Evolutionary conservation across 768 basidiomycete species (phyloP), one percentile per base, ranked within the genome.

Genomic region (Ramaria sp.): DNA sequence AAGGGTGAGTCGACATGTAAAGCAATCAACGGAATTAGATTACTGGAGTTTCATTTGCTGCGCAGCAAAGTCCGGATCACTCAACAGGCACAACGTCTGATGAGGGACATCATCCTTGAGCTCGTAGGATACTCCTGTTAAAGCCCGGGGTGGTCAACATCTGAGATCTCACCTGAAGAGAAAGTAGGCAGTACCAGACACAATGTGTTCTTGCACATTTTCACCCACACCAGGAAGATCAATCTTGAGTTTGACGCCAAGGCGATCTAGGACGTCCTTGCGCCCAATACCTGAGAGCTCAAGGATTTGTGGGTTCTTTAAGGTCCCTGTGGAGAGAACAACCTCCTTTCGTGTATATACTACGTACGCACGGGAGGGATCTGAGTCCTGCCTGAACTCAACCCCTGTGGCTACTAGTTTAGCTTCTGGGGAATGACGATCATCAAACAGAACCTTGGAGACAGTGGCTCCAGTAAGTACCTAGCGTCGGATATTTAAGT

Each of bases 151-250:
- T 8, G 15, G 42, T 9, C 8, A 44, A 44, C 7, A 44, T n/a
- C 42, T n/a, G n/a, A n/a, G n/a, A n/a, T n/a, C n/a, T n/a, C n/a
- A n/a, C 56, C 25, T 28, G 38, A 41, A 18, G 4, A 30, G 39
- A 6, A 48, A 62, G 20, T 52, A 69, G 28, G 57, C 59, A 25
- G 65, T 37, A 2, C 58, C 60, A 6, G 55, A 32, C n/a, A 60
- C 62, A 48, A 62, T 52, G 55, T 81, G 73, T 55, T 78, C 73
- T 61, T 76, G 75, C 48, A 74, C 58, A 58, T 87, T 78, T 62
- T 84, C 82, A 10, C 88, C 88, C 0, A 93, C 88, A 16, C 82
- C 83, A 1, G 85, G 84, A 13, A 89, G 75, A 52, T 86, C 78
- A 13, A 85, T 72, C 25, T 78, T 48, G 56, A 72, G 69, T 6